These are phyloP conservation scores for Russula griseocarnosa DNA, from an alignment of 768 basidiomycete genomes.

Conservation along the genomic window DNA sequence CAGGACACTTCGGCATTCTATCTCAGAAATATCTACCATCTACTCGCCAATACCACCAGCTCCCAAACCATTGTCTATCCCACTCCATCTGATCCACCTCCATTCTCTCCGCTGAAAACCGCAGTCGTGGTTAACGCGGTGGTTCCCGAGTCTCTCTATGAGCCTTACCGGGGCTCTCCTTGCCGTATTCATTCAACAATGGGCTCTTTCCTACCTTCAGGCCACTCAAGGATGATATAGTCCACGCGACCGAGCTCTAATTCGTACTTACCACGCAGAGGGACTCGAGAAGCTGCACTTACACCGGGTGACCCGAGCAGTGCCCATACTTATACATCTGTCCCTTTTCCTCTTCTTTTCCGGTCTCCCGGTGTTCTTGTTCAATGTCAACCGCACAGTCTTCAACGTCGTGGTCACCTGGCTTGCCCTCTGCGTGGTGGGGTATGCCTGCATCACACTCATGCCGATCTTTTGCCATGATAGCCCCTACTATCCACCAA, in stretches of 20 bases:
- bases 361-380: constrained; percentile 46
- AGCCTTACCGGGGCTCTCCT: constrained; percentile 43
- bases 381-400: constrained; percentile 30
- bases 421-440: neutral
- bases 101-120: constrained; percentile 31
- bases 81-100: constrained; percentile 7
- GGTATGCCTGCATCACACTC: neutral
- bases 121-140: constrained; percentile 41
- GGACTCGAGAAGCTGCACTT: constrained; percentile 43
- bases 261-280: constrained; percentile 38
- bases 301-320: constrained; percentile 39
- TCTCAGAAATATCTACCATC: constrained; percentile 13
- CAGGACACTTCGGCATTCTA: constrained; percentile 4
- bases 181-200: constrained; percentile 49
- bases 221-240: constrained; percentile 28
- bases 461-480: neutral
- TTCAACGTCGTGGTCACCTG: neutral
- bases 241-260: constrained; percentile 38
- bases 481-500: neutral
- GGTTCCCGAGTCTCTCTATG: constrained; percentile 39
- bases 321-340: constrained; percentile 48
- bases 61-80: neutral
- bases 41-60: neutral
- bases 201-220: constrained; percentile 41
- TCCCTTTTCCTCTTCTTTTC: constrained; percentile 51